These are phyloP conservation scores for Eimeria tenella DNA, from an alignment of 169 alveolate species.

Conservation along the genomic window DNA sequence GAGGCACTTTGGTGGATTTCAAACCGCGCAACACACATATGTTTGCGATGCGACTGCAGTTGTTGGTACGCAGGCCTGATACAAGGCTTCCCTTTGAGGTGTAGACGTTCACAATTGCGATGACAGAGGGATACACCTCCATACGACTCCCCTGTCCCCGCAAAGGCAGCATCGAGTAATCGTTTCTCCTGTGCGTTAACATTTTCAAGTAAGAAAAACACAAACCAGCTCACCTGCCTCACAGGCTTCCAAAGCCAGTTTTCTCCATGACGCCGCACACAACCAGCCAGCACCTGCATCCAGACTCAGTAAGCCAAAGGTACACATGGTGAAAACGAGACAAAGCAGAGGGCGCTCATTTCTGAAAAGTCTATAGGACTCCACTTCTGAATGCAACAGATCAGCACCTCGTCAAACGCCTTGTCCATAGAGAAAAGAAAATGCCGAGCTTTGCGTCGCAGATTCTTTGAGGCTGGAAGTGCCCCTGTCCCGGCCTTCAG, in stretches of 20 bases:
- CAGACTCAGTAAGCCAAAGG: background rate
- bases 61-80: too few species aligned
- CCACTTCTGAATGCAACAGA: background rate
- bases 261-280: constrained; percentile 77
- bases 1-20: constrained; percentile 13
- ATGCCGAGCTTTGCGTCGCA: constrained; percentile 58
- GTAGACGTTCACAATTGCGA: too few species aligned
- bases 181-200: too few species aligned
- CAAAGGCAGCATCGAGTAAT: too few species aligned
- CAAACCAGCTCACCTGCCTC: constrained; percentile 48
- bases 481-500: background rate
- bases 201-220: background rate
- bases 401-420: constrained; percentile 70
- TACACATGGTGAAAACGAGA: background rate
- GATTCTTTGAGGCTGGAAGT: constrained; percentile 42
- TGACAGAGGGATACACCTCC: too few species aligned
- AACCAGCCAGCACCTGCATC: constrained; percentile 71
- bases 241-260: constrained; percentile 72
- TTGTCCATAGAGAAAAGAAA: constrained; percentile 64
- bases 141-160: too few species aligned
- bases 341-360: background rate
- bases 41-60: too few species aligned
- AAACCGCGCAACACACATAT: background rate
- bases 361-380: background rate
- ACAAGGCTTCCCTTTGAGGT: too few species aligned